Base-by-base conservation (phyloP, 2,329 filamentous ascomycete species). In the Aspergillus vadensis region DNA sequence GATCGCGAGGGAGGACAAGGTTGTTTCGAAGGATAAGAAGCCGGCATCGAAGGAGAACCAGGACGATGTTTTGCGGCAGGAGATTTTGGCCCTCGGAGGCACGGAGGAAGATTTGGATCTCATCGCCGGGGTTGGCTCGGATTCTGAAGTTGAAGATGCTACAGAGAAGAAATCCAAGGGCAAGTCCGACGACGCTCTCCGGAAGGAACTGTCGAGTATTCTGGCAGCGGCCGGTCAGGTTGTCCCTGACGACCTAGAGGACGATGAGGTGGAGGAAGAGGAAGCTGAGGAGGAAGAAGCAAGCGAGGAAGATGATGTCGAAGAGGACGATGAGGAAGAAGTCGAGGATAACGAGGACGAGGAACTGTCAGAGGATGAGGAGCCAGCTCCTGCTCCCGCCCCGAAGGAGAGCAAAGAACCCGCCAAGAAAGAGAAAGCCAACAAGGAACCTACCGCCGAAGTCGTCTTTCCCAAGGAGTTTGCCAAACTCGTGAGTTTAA, bases 61-160 rank as follows among this genome's bases (percentile, higher is more conserved):
- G 4, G 67, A 73, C 36, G 71, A 76, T 64, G 67, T 69, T 38
- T 69, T 82, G 41, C 71, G 76, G 52, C 72, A 76, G 60, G 80
- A 81, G 62, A 78, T 82, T 62, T 61, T 79, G 61, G 76, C 76
- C 5, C 74, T 82, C 55, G 81, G 81, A 32, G 81, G 81, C 51
- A 81, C 77, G n/a, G 74, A 81, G 64, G 81, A 82, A 55, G 80
- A 83, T 63, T 70, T 81, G 58, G 76, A 81, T 50, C 67, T 83
- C 23, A 67, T 83, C 60, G 79, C 74, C 21, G 77, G 71, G 55
- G 70, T 77, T 19, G 73, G 77, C 48, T 82, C 80, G 0, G 80
- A 79, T 48, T 80, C 78, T 14, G 80, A 82, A 65, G 69, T 80
- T 14, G 80, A 82, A 66, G 61, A 67, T 49, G 43, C 60, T 32